Evolutionary conservation across 139 green algal species (phyloP).

Genomic region (Micractinium sp.): DNA sequence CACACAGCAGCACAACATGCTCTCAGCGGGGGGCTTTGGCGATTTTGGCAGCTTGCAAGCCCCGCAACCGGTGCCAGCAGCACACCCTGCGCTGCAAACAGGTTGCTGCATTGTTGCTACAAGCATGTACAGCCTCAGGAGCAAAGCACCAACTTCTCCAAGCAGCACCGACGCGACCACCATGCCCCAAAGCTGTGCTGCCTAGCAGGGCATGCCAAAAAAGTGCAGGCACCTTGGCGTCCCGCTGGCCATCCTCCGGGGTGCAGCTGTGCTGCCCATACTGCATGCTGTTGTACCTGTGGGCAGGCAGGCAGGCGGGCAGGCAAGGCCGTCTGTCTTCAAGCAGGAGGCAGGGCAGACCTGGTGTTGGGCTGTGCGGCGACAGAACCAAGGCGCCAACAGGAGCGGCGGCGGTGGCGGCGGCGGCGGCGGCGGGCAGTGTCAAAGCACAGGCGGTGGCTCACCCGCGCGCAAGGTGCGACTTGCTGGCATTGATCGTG

Average conservation of each 20-base stretch:
- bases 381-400: not conserved
- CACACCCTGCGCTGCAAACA: not conserved
- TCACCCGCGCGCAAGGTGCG: not conserved
- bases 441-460: not conserved
- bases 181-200: not conserved
- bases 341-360: too few species aligned
- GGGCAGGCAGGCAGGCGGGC: not conserved
- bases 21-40: too few species aligned
- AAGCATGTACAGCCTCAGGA: too few species aligned
- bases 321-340: too few species aligned
- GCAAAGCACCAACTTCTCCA: too few species aligned
- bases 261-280: slow-evolving; percentile 21
- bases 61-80: not conserved
- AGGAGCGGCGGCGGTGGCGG: not conserved
- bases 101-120: not conserved
- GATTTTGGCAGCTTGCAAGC: not conserved
- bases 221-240: slow-evolving; percentile 18
- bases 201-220: not conserved
- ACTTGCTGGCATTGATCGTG: not conserved
- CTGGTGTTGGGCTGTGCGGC: not conserved
- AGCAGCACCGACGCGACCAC: too few species aligned
- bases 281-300: slow-evolving; percentile 21
- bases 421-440: not conserved
- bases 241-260: not conserved
- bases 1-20: not conserved